Evolutionary conservation across 768 basidiomycete genomes (phyloP).

Genomic region (Vararia minispora): DNA sequence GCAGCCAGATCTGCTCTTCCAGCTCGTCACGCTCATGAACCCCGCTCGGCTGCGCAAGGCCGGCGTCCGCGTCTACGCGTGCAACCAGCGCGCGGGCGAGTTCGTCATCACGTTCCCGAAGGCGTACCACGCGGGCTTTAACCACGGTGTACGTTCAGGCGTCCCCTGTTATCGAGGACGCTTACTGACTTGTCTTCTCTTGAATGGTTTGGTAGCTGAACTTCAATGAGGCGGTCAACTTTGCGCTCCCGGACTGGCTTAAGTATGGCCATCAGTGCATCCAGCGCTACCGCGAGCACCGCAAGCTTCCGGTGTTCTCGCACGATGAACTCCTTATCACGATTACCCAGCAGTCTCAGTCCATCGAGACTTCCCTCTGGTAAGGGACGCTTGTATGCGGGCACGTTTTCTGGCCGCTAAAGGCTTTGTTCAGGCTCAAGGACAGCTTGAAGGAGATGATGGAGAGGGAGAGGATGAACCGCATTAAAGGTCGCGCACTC

Average conservation of each 20-base stretch:
- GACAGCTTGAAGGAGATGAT: slow-evolving; percentile 84
- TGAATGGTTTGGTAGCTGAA: slow-evolving; percentile 51
- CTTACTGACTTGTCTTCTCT: slow-evolving; percentile 5
- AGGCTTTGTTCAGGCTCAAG: slow-evolving; percentile 50
- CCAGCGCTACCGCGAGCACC: slow-evolving; percentile 78
- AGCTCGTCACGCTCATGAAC: slow-evolving; percentile 96
- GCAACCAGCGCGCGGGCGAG: slow-evolving; percentile 95
- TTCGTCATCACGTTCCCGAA: slow-evolving; percentile 97
- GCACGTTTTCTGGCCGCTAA: background rate
- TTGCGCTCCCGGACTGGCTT: slow-evolving; percentile 94
- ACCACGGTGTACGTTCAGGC: slow-evolving; percentile 73
- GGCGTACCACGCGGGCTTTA: slow-evolving; percentile 97
- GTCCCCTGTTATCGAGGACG: slow-evolving; percentile 4
- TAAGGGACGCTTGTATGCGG: slow-evolving; percentile 26
- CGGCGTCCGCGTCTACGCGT: slow-evolving; percentile 86
- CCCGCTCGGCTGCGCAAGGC: slow-evolving; percentile 77
- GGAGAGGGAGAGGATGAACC: slow-evolving; percentile 64
- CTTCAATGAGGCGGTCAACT: slow-evolving; percentile 99
- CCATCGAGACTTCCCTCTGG: slow-evolving; percentile 91
- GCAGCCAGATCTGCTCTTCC: slow-evolving; percentile 93
- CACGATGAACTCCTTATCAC: slow-evolving; percentile 96
- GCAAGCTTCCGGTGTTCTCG: slow-evolving; percentile 94
- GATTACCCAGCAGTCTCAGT: slow-evolving; percentile 91
- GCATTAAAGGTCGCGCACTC: slow-evolving; percentile 46
- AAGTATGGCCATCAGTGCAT: slow-evolving; percentile 81